Evolutionary conservation across 768 basidiomycete species (phyloP).

Genomic region (Leccinum boreale): DNA sequence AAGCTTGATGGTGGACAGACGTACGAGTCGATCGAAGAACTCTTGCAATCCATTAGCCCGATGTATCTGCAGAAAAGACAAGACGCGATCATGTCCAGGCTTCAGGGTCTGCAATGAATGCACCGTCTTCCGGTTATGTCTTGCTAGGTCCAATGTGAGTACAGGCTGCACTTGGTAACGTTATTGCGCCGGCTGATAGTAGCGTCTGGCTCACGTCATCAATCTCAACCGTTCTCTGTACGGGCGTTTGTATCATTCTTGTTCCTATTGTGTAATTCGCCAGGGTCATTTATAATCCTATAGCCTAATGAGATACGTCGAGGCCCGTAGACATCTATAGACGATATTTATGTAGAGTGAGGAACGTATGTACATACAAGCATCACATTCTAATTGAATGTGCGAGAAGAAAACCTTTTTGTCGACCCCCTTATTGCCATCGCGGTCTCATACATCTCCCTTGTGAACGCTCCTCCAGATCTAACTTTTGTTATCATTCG

Average conservation of each 20-base stretch:
- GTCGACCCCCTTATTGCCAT: constrained; percentile 37
- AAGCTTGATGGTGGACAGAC: constrained; percentile 28
- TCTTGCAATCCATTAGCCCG: constrained; percentile 55
- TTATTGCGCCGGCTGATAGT: constrained; percentile 3
- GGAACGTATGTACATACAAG: background rate
- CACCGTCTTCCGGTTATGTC: background rate
- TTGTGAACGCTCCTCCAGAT: constrained; percentile 46
- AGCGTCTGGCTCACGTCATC: background rate
- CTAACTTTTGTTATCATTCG: constrained; percentile 51
- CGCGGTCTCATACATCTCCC: constrained; percentile 52
- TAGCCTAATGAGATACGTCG: background rate
- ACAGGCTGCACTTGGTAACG: background rate
- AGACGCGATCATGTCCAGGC: constrained; percentile 44
- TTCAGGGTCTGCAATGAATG: constrained; percentile 40
- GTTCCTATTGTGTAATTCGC: constrained; percentile 16
- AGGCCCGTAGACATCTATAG: background rate
- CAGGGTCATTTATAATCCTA: background rate
- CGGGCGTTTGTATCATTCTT: background rate
- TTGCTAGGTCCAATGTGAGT: constrained; percentile 8
- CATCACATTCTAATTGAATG: background rate
- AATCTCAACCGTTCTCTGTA: background rate
- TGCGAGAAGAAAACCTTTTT: constrained; percentile 10
- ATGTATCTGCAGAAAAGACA: constrained; percentile 47
- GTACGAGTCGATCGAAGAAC: constrained; percentile 59
- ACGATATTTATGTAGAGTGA: background rate